Percentiles rank a stretch among this genome's conserved stretches.
Evolutionary conservation across 768 basidiomycete species (phyloP).

Genomic region (Gloeopeniophorella convolvens): DNA sequence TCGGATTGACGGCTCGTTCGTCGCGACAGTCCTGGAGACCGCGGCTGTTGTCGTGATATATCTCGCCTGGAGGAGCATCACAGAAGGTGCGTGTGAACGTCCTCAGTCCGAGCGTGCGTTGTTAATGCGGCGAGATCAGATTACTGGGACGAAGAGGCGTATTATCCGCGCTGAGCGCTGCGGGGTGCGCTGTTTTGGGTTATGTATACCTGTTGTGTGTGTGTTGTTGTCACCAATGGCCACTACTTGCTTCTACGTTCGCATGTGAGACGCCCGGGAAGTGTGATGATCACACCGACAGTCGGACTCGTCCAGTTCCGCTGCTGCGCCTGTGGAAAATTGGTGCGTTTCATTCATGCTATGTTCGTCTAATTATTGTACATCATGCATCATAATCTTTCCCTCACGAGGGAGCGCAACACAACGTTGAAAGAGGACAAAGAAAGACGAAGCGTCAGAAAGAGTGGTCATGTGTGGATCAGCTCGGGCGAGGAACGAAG

Average conservation of each 20-base stretch:
- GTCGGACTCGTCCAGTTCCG: too few relatives aligned
- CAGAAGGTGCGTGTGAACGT: constrained; percentile 56
- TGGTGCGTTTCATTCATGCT: too few relatives aligned
- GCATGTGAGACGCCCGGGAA: too few relatives aligned
- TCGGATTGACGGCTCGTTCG: constrained; percentile 81
- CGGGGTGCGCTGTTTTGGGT: background rate
- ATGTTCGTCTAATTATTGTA: too few relatives aligned
- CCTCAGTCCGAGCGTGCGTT: background rate
- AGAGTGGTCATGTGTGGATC: too few relatives aligned
- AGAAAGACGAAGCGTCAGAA: background rate
- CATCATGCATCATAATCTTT: too few relatives aligned
- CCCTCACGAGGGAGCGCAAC: too few relatives aligned
- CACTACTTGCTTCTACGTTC: background rate
- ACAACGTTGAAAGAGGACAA: too few relatives aligned
- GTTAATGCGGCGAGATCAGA: constrained; percentile 23
- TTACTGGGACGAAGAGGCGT: constrained; percentile 43
- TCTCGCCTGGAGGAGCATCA: constrained; percentile 82
- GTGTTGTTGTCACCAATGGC: background rate
- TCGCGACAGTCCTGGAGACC: constrained; percentile 81
- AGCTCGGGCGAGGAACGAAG: too few relatives aligned
- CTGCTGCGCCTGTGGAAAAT: too few relatives aligned
- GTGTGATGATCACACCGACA: too few relatives aligned
- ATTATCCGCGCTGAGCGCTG: constrained; percentile 28
- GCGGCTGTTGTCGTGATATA: constrained; percentile 61
- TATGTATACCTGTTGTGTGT: constrained; percentile 1